Evolutionary conservation across 306 rosid species (phyloP).

Genomic region (Gillenia trifoliata): DNA sequence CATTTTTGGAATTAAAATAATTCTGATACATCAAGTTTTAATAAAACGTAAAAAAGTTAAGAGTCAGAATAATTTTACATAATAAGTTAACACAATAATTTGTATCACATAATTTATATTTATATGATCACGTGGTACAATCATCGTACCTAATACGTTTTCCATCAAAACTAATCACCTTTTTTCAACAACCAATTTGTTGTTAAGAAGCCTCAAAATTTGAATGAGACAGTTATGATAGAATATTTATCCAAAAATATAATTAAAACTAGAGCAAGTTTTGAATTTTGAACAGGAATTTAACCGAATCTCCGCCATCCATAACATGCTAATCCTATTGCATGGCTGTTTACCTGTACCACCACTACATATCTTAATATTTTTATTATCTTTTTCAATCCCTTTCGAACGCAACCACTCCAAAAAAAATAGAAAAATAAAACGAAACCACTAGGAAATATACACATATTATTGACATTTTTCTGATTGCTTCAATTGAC

Average conservation of each 20-base stretch:
- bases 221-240: background rate
- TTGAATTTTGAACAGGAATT: background rate
- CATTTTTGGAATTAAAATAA: background rate
- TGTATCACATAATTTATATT: background rate
- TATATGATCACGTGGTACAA: background rate
- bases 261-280: background rate
- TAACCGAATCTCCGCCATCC: background rate
- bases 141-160: background rate
- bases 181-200: background rate
- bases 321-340: background rate
- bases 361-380: background rate
- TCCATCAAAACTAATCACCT: background rate
- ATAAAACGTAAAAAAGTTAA: no score
- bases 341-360: constrained; percentile 23
- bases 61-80: no score
- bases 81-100: background rate
- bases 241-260: background rate
- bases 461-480: background rate
- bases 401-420: constrained; percentile 4
- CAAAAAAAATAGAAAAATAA: background rate
- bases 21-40: background rate
- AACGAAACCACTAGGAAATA: background rate
- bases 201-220: background rate
- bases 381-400: background rate
- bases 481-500: background rate